Percentiles rank a stretch among this genome's conserved stretches.
phyloP scores from a whole-genome alignment of 257 asterid species.

The Misopates orontium region DNA sequence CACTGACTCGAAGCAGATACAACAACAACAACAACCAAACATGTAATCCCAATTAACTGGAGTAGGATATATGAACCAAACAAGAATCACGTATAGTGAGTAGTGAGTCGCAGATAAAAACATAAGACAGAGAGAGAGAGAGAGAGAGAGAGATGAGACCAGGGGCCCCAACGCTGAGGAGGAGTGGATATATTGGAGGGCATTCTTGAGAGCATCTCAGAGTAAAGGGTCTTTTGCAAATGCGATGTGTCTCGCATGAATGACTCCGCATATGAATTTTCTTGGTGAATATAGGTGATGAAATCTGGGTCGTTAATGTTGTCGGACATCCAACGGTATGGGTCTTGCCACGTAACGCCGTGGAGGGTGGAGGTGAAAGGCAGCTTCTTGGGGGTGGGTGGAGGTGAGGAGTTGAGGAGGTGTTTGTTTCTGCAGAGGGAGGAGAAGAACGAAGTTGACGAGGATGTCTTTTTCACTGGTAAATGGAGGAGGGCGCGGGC shows the following conservation, averaged over 20 bases:
- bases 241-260: slow-evolving; percentile 70
- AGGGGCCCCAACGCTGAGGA: slow-evolving; percentile 88
- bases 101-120: too few species aligned
- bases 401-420: slow-evolving; percentile 26
- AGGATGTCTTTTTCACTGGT: slow-evolving; percentile 34
- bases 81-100: too few species aligned
- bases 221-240: slow-evolving; percentile 52
- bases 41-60: too few species aligned
- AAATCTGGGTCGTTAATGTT: slow-evolving; percentile 75
- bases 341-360: slow-evolving; percentile 69
- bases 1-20: too few species aligned
- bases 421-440: slow-evolving; percentile 44
- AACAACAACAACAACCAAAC: too few species aligned
- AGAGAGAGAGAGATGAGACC: slow-evolving; percentile 43
- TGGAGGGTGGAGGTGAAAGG: slow-evolving; percentile 66
- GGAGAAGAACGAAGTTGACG: slow-evolving; percentile 43
- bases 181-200: slow-evolving; percentile 73
- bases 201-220: slow-evolving; percentile 77
- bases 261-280: slow-evolving; percentile 69
- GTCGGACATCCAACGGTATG: slow-evolving; percentile 86
- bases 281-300: slow-evolving; percentile 55
- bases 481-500: slow-evolving; percentile 27
- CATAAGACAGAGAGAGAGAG: not conserved
- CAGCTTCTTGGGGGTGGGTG: slow-evolving; percentile 68
- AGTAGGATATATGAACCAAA: too few species aligned